Percentiles rank a stretch among this genome's conserved stretches.
Conservation (phyloP, 805 yeast species). For the Candida suzukii region DNA sequence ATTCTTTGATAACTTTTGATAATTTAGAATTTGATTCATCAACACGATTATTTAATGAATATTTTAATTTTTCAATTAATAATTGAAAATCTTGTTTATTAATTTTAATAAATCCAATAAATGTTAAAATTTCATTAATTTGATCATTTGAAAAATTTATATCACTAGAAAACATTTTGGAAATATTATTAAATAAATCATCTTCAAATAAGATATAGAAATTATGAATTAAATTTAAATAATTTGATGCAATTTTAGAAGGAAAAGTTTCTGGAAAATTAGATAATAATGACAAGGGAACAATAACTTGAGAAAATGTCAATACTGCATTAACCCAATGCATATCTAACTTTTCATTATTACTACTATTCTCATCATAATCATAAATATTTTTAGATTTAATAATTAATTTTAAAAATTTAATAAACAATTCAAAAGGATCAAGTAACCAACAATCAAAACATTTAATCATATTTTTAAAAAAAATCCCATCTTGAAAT, state of each 20-base stretch:
- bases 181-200: neutral
- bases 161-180: neutral
- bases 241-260: neutral
- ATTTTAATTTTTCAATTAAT: neutral
- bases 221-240: neutral
- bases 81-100: neutral
- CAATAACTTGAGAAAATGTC: conserved; percentile 17
- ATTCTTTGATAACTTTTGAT: neutral
- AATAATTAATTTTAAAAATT: neutral
- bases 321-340: conserved; percentile 14
- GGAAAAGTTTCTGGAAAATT: conserved; percentile 19
- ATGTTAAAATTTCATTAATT: neutral
- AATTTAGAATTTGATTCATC: neutral
- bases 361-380: conserved; percentile 1
- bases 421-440: conserved; percentile 14
- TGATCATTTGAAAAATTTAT: neutral
- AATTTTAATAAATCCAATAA: neutral
- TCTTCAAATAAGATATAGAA: neutral
- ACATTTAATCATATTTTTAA: conserved; percentile 14
- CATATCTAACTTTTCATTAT: conserved; percentile 10
- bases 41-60: neutral
- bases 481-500: conserved; percentile 36
- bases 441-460: conserved; percentile 25
- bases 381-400: neutral
- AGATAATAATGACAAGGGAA: conserved; percentile 15